Evolutionary conservation across 257 asterid genomes (phyloP).

Genomic region (Buddleja alternifolia): DNA sequence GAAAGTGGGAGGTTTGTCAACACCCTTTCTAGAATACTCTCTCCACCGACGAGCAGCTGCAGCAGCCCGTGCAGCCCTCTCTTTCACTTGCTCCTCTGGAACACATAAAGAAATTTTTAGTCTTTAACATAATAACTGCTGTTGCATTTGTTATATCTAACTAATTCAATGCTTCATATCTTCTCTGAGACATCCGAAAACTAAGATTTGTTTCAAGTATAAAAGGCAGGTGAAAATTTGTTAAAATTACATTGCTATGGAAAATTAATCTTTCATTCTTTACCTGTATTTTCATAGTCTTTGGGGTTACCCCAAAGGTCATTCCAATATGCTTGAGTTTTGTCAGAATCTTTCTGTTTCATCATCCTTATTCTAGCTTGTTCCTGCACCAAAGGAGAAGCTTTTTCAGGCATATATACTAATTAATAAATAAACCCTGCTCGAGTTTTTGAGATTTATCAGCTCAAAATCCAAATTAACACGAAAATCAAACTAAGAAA

Average conservation of each 20-base stretch:
- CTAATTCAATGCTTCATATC: too few species aligned
- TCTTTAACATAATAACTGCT: slow-evolving; percentile 11
- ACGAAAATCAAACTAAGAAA: neutral
- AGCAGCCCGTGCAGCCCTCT: slow-evolving; percentile 82
- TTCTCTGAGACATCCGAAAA: too few species aligned
- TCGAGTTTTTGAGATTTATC: slow-evolving; percentile 3
- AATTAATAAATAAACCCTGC: neutral
- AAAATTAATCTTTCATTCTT: neutral
- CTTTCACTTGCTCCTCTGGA: slow-evolving; percentile 77
- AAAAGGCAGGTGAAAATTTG: too few species aligned
- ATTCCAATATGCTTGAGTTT: slow-evolving; percentile 67
- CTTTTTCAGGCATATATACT: neutral
- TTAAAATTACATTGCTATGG: neutral
- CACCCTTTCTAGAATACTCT: slow-evolving; percentile 88
- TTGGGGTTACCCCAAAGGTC: slow-evolving; percentile 76
- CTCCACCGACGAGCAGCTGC: slow-evolving; percentile 98
- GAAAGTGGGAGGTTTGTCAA: slow-evolving; percentile 82
- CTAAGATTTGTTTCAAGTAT: too few species aligned
- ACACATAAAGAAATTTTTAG: slow-evolving; percentile 1
- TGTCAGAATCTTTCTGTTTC: slow-evolving; percentile 72
- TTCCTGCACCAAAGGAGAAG: slow-evolving; percentile 46
- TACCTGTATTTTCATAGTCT: slow-evolving; percentile 54
- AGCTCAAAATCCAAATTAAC: slow-evolving; percentile 1
- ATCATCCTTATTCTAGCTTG: slow-evolving; percentile 76
- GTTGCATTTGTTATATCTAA: too few species aligned